A percentile compares a stretch with the other conserved stretches of the same genome.
Evolutionary conservation across 495 filamentous ascomycete genomes (phyloP).

Genomic region (Penicillium salamii): DNA sequence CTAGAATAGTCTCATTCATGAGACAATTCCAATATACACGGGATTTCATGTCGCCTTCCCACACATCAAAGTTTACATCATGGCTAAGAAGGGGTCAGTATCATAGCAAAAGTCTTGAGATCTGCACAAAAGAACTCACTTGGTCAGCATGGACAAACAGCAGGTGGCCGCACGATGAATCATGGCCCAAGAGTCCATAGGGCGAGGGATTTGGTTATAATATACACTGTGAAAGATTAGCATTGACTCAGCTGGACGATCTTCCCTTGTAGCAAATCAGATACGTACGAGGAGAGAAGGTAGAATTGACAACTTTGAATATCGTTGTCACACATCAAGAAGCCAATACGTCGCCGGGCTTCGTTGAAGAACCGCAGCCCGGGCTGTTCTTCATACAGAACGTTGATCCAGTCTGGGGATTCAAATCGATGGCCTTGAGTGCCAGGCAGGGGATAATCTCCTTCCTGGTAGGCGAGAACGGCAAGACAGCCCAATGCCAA

Average conservation of each 20-base stretch:
- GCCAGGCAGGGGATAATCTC: constrained; percentile 43
- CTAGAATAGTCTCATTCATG: constrained; percentile 49
- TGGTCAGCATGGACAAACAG: constrained; percentile 46
- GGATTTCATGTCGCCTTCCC: constrained; percentile 52
- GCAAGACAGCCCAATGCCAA: constrained; percentile 45
- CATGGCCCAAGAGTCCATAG: constrained; percentile 49
- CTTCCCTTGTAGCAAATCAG: not conserved
- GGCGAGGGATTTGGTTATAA: constrained; percentile 44
- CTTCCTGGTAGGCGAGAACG: constrained; percentile 42
- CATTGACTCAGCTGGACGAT: not conserved
- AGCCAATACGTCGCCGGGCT: constrained; percentile 45
- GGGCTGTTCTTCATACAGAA: constrained; percentile 39
- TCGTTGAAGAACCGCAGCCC: constrained; percentile 48
- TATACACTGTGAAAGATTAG: constrained; percentile 27
- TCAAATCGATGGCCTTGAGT: constrained; percentile 36
- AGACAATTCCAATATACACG: constrained; percentile 49
- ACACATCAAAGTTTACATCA: constrained; percentile 44
- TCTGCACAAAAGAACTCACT: constrained; percentile 26
- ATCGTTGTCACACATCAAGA: constrained; percentile 47
- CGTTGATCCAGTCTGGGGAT: constrained; percentile 42
- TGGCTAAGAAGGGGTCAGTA: constrained; percentile 27
- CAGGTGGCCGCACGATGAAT: constrained; percentile 47
- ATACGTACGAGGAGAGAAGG: constrained; percentile 41
- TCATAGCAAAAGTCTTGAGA: not conserved
- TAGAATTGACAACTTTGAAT: constrained; percentile 49